These are phyloP conservation scores for Penicillium chermesinum DNA, from an alignment of 495 filamentous ascomycete species.

Conservation along the genomic window DNA sequence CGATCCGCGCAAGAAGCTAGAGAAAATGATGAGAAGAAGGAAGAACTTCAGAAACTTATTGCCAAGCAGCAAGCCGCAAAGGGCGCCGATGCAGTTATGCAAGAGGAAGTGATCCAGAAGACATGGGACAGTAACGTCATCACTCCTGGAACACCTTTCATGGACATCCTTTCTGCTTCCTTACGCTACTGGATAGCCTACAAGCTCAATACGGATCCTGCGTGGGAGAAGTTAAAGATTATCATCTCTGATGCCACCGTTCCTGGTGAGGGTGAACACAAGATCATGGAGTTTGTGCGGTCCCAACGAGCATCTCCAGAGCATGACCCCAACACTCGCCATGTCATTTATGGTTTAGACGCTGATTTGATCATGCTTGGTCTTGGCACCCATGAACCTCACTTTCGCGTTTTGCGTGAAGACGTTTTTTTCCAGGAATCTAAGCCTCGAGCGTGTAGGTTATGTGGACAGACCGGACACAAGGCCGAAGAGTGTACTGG, in stretches of 20 bases:
- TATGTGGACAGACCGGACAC: constrained; percentile 90
- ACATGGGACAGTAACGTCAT: constrained; percentile 97
- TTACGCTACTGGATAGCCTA: constrained; percentile 94
- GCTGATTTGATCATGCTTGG: constrained; percentile 99
- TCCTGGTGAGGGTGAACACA: constrained; percentile 97
- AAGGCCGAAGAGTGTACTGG: constrained; percentile 78
- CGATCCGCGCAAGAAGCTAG: constrained; percentile 89
- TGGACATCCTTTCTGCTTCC: constrained; percentile 90
- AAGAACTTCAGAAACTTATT: constrained; percentile 76
- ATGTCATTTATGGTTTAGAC: constrained; percentile 94
- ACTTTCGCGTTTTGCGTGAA: constrained; percentile 94
- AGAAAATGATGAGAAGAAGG: constrained; percentile 89
- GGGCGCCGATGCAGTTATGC: constrained; percentile 49
- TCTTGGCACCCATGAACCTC: constrained; percentile 92
- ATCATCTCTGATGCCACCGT: constrained; percentile 98
- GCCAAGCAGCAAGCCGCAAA: constrained; percentile 59
- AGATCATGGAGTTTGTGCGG: constrained; percentile 98
- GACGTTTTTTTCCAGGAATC: constrained; percentile 92
- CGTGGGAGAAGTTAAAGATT: constrained; percentile 93
- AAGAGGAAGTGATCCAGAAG: constrained; percentile 70
- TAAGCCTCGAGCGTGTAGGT: constrained; percentile 69
- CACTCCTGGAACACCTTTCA: constrained; percentile 97
- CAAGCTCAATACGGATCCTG: constrained; percentile 94
- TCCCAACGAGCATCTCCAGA: constrained; percentile 85
- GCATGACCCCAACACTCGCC: constrained; percentile 93